Evolutionary conservation across 805 yeast genomes (phyloP).

Genomic region (Candida morakotiae): DNA sequence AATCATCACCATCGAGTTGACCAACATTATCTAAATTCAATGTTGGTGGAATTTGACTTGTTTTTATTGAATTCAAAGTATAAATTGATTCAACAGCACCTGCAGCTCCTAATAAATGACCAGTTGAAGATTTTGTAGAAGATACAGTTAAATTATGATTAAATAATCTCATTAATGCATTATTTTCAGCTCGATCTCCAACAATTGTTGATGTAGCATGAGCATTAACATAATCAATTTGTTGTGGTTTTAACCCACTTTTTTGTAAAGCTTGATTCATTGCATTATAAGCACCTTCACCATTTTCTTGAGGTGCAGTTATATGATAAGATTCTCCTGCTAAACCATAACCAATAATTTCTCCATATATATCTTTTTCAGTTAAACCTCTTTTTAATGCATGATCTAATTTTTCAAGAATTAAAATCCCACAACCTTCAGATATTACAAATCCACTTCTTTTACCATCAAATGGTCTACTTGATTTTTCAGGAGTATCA

Average conservation of each 20-base stretch:
- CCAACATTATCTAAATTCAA: slow-evolving; percentile 60
- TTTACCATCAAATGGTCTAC: slow-evolving; percentile 79
- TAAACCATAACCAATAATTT: slow-evolving; percentile 82
- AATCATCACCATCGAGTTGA: slow-evolving; percentile 42
- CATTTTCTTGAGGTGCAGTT: slow-evolving; percentile 82
- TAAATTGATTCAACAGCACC: slow-evolving; percentile 91
- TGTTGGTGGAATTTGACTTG: slow-evolving; percentile 71
- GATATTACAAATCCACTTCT: slow-evolving; percentile 89
- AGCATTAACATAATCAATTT: slow-evolving; percentile 81
- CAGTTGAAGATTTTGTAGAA: slow-evolving; percentile 88
- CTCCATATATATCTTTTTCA: slow-evolving; percentile 65
- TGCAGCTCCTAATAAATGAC: slow-evolving; percentile 93
- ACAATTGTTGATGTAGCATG: slow-evolving; percentile 92
- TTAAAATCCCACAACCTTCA: slow-evolving; percentile 85
- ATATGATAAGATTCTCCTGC: slow-evolving; percentile 91
- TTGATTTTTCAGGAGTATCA: slow-evolving; percentile 60
- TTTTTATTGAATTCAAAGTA: slow-evolving; percentile 61
- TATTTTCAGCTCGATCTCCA: slow-evolving; percentile 87
- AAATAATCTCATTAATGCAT: slow-evolving; percentile 62
- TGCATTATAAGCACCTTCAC: slow-evolving; percentile 79
- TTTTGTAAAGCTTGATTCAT: slow-evolving; percentile 70
- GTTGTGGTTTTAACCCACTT: slow-evolving; percentile 42
- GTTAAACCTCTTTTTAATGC: slow-evolving; percentile 57
- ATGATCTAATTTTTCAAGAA: slow-evolving; percentile 74
- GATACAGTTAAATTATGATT: slow-evolving; percentile 45